Conservation (phyloP, 176 grass and related monocot species). For the Carex myosuroides region DNA sequence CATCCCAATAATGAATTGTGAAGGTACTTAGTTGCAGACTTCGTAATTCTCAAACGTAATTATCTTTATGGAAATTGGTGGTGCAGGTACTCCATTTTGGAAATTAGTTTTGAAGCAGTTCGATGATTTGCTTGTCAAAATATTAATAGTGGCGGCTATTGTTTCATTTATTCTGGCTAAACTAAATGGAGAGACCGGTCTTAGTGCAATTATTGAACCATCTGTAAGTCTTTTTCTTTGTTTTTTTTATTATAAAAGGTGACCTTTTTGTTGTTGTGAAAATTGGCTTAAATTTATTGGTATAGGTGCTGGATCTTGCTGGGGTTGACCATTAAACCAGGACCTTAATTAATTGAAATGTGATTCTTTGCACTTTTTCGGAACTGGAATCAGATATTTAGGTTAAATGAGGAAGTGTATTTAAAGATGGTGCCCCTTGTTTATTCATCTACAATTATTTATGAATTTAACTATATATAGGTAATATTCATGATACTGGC, state of each 20-base stretch:
- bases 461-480: slow-evolving; percentile 29
- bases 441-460: background rate
- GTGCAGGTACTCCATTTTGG: slow-evolving; percentile 83
- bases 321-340: background rate
- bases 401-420: background rate
- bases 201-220: slow-evolving; percentile 87
- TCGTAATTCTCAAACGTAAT: background rate
- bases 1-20: background rate
- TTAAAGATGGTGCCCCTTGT: slow-evolving; percentile 12
- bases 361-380: background rate
- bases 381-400: background rate
- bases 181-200: slow-evolving; percentile 88
- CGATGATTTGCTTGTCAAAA: slow-evolving; percentile 99
- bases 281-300: background rate
- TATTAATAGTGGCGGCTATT: slow-evolving; percentile 89
- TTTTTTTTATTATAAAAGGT: slow-evolving; percentile 13
- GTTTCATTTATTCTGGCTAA: slow-evolving; percentile 87
- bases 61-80: slow-evolving; percentile 1
- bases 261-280: background rate
- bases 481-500: slow-evolving; percentile 98
- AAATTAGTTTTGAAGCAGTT: slow-evolving; percentile 98
- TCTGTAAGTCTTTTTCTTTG: slow-evolving; percentile 56
- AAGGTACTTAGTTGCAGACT: background rate
- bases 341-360: background rate
- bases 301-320: background rate